These are phyloP conservation scores for Penicillium samsonianum DNA, from an alignment of 495 filamentous ascomycete genomes.

Conservation along the genomic window DNA sequence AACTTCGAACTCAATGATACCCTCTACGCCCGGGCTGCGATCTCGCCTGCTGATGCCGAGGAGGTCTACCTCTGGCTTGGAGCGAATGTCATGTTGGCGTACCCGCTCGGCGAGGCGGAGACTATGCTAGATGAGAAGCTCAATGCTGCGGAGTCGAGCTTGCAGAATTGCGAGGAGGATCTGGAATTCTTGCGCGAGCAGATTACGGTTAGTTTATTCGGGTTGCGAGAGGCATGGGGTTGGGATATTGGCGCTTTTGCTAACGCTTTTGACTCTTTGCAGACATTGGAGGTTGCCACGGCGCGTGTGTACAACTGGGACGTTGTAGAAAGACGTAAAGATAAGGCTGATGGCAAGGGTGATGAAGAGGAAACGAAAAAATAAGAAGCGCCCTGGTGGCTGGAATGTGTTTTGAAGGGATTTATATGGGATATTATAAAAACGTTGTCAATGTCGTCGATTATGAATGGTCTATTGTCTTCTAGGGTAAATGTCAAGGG, in stretches of 20 bases:
- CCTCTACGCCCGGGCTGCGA: conserved; percentile 81
- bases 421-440: conserved; percentile 18
- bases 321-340: conserved; percentile 88
- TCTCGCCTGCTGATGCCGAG: conserved; percentile 79
- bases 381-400: conserved; percentile 19
- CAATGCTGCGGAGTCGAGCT: conserved; percentile 70
- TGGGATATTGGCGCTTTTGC: conserved; percentile 5
- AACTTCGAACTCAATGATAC: conserved; percentile 97
- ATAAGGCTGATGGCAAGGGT: conserved; percentile 68
- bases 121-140: conserved; percentile 76
- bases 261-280: conserved; percentile 4
- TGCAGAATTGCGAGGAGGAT: conserved; percentile 91
- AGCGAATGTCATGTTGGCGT: conserved; percentile 96
- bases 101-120: conserved; percentile 86
- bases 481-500: not conserved
- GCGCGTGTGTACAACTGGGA: conserved; percentile 99
- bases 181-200: conserved; percentile 94
- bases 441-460: conserved; percentile 4
- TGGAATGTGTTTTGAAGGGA: conserved; percentile 16
- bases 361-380: conserved; percentile 40
- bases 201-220: conserved; percentile 72
- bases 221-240: not conserved
- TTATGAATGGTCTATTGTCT: conserved; percentile 8
- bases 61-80: conserved; percentile 98
- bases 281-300: conserved; percentile 96